Base-by-base conservation (phyloP, 331 rosid genomes). In the Arachis monticola region DNA sequence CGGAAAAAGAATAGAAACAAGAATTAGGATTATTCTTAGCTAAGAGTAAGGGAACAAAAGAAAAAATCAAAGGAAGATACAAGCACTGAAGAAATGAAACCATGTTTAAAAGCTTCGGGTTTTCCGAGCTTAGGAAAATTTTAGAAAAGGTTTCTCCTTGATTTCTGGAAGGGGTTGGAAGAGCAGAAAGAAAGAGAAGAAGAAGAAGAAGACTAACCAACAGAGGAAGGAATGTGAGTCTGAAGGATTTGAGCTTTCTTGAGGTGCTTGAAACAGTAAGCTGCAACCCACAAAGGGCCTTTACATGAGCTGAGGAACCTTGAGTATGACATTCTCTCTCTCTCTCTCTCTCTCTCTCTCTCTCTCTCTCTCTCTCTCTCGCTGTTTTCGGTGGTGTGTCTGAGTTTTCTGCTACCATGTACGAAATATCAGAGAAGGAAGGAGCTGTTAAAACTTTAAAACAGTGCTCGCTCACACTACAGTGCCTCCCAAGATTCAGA, bases 221-320 rank as follows among this genome's bases (percentile, higher is more conserved):
- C 86, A 10, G 81, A 83, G 60, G 88, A 74, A 38, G 87, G 51
- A 83, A 94, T 87, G 83, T 94, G 89, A 53, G 89, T 82, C 12
- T 76, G 80, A 3, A 74, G 62, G 64, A 90, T 82, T 31, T 88
- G 96, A 75, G 90, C 79, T 76, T 78, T 94, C 81, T 87, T 92
- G 31, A 94, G 97, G 78, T 74, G 78, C 17, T 87, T 90, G 83
- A 85, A 84, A 44, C 73, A 87, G 63, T 75, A 91, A 58, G 95
- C 96, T 1, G 99, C 97, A 46, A 90, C 78, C 92, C 97, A 83
- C 63, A 94, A 70, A 79, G 93, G 84, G 31, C 86, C 85, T 72
- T 73, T 78, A 12, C 83, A 82, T 32, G 84, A 81, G 27, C 76
- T 67, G 27, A 84, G 64, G 31, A 77, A 55, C 83, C 82, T 85